Evolutionary conservation across 139 green algal species (phyloP).

Genomic region (Eudorina sp.): DNA sequence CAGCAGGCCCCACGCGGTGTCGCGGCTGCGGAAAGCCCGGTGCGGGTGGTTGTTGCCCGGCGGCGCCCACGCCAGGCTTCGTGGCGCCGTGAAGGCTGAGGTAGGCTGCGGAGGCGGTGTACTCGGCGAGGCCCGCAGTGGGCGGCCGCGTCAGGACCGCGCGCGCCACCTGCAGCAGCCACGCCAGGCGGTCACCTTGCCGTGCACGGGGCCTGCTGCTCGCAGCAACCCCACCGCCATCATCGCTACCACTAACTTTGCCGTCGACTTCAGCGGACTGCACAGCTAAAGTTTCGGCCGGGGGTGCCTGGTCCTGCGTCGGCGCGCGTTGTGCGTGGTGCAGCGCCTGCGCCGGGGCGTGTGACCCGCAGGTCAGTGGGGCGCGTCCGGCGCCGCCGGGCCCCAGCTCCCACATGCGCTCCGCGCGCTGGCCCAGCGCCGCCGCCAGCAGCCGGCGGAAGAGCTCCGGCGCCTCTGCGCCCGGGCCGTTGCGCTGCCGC

Average conservation of each 20-base stretch:
- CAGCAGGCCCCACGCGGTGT: too few species aligned
- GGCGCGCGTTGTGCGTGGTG: neutral
- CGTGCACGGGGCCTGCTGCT: neutral
- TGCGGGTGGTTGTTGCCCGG: too few species aligned
- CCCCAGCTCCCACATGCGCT: neutral
- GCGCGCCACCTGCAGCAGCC: neutral
- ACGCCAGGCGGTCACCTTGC: neutral
- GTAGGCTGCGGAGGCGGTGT: neutral
- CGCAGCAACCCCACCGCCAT: neutral
- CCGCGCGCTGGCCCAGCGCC: neutral
- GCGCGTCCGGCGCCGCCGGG: too few species aligned
- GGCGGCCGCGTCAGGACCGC: neutral
- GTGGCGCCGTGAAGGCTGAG: neutral
- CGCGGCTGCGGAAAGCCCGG: too few species aligned
- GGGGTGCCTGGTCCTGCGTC: neutral
- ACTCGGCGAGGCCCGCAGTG: neutral
- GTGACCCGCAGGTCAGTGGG: too few species aligned
- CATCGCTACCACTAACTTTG: neutral
- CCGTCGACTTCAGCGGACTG: neutral
- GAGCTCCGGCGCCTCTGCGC: neutral
- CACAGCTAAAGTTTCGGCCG: too few species aligned
- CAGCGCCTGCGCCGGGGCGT: neutral
- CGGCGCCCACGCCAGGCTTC: too few species aligned
- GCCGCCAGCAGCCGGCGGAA: neutral
- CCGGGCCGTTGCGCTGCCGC: neutral